These are phyloP conservation scores for Malus sylvestris DNA, from an alignment of 306 rosid species.

Conservation along the genomic window DNA sequence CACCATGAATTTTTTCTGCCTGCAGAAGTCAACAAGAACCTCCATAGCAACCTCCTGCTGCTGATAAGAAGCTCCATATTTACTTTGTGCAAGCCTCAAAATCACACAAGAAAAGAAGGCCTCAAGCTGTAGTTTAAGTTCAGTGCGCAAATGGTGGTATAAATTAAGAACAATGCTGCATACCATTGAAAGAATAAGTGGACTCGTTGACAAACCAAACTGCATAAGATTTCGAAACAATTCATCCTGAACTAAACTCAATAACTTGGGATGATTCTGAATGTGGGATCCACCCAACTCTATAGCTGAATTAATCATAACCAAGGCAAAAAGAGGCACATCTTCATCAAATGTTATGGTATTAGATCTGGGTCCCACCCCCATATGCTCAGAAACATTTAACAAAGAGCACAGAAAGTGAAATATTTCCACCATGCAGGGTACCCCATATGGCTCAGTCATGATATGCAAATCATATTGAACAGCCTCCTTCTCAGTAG, in stretches of 20 bases:
- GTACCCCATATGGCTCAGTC: constrained; percentile 92
- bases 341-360: constrained; percentile 90
- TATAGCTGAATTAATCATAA: constrained; percentile 76
- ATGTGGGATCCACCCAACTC: constrained; percentile 93
- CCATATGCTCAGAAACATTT: constrained; percentile 69
- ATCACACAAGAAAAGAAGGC: constrained; percentile 87
- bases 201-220: constrained; percentile 76
- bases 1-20: constrained; percentile 84
- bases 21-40: constrained; percentile 86
- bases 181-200: constrained; percentile 81
- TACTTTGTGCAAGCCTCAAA: constrained; percentile 83
- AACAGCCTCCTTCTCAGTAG: constrained; percentile 51
- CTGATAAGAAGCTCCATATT: constrained; percentile 81
- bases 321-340: constrained; percentile 86
- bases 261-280: constrained; percentile 66
- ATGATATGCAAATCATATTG: constrained; percentile 67
- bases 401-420: constrained; percentile 81
- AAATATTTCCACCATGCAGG: constrained; percentile 98
- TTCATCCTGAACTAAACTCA: constrained; percentile 80
- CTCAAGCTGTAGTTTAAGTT: constrained; percentile 79
- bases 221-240: constrained; percentile 79
- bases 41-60: constrained; percentile 97
- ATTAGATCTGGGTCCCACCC: constrained; percentile 64
- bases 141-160: constrained; percentile 67
- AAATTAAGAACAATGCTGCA: constrained; percentile 76